phyloP scores from a whole-genome alignment of 176 grass and related monocot genomes.

The Dendrocalamus sinicus region DNA sequence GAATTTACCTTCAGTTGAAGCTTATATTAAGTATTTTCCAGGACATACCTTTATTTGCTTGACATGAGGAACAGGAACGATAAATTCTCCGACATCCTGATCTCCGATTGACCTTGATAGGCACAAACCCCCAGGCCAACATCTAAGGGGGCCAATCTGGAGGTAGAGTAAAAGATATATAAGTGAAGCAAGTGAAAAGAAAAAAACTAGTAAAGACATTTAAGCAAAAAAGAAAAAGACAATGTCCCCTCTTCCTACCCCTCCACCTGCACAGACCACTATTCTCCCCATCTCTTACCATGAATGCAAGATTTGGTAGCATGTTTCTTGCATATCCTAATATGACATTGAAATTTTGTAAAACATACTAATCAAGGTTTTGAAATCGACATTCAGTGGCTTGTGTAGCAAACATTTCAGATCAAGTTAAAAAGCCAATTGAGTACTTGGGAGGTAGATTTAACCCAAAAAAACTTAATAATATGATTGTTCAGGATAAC shows the following conservation, averaged over 20 bases:
- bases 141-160: conserved; percentile 95
- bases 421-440: conserved; percentile 18
- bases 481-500: neutral
- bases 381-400: conserved; percentile 1
- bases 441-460: neutral
- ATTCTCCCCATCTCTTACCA: neutral
- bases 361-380: conserved; percentile 30
- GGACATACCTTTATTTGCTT: conserved; percentile 90
- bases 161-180: conserved; percentile 27
- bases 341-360: neutral
- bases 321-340: conserved; percentile 15
- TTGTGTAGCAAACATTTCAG: conserved; percentile 15
- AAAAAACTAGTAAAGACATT: neutral
- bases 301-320: neutral
- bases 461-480: neutral
- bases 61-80: conserved; percentile 88
- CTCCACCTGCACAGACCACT: conserved; percentile 41
- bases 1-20: neutral
- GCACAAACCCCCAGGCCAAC: conserved; percentile 97
- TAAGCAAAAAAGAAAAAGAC: neutral
- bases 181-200: conserved; percentile 26
- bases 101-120: conserved; percentile 97
- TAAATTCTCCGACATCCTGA: conserved; percentile 95
- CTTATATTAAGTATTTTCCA: conserved; percentile 22
- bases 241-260: conserved; percentile 36